Evolutionary conservation across 2,329 filamentous ascomycete genomes (phyloP).

Genomic region (Botrytis elliptica): DNA sequence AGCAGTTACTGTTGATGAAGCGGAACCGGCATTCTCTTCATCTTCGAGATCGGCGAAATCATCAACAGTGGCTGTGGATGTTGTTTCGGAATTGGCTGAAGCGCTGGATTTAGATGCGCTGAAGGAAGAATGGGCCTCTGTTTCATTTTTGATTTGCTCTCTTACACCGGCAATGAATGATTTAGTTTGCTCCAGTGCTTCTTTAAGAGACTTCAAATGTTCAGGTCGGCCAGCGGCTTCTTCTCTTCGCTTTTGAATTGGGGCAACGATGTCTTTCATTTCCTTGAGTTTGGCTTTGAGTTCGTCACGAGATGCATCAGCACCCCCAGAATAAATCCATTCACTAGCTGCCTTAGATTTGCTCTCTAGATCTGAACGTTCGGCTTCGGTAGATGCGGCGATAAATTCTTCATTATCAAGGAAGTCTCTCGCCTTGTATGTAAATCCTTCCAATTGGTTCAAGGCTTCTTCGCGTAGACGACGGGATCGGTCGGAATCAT

Average conservation of each 20-base stretch:
- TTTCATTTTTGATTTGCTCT: slow-evolving; percentile 69
- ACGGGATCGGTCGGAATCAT: slow-evolving; percentile 77
- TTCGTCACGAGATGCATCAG: slow-evolving; percentile 70
- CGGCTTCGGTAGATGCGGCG: slow-evolving; percentile 64
- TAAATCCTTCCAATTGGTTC: slow-evolving; percentile 91
- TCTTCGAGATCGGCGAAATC: slow-evolving; percentile 79
- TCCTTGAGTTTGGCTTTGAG: slow-evolving; percentile 74
- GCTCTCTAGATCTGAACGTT: slow-evolving; percentile 65
- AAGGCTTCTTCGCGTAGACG: slow-evolving; percentile 78
- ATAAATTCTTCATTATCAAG: slow-evolving; percentile 75
- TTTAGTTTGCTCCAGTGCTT: slow-evolving; percentile 68
- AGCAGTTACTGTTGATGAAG: slow-evolving; percentile 37
- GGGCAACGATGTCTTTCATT: slow-evolving; percentile 74
- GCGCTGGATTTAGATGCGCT: slow-evolving; percentile 47
- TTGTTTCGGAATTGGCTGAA: slow-evolving; percentile 33
- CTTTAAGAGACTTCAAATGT: slow-evolving; percentile 64
- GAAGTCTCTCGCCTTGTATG: slow-evolving; percentile 83
- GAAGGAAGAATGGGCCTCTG: slow-evolving; percentile 55
- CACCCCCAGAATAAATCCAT: slow-evolving; percentile 87
- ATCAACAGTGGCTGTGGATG: slow-evolving; percentile 43
- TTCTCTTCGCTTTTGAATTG: slow-evolving; percentile 71
- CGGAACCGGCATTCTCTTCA: slow-evolving; percentile 44
- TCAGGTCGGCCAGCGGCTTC: slow-evolving; percentile 72
- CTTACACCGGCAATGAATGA: slow-evolving; percentile 70
- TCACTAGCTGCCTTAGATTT: slow-evolving; percentile 71